Evolutionary conservation across 495 filamentous ascomycete species (phyloP), one percentile per base, ranked within the genome.

Genomic region (Cladorrhinum samala): DNA sequence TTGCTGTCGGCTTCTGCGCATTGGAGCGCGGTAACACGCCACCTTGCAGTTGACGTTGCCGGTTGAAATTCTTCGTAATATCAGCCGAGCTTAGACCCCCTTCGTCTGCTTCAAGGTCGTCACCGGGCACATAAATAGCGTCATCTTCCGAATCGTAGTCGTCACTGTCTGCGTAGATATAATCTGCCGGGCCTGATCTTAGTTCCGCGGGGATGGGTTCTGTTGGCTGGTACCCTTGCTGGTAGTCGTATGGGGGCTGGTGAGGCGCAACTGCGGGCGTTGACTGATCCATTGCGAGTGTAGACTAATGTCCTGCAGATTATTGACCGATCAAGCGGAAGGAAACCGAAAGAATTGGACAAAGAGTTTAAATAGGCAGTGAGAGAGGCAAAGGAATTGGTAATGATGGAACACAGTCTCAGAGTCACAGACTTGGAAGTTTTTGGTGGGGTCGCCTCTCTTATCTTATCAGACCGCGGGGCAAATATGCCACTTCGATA

Each of bases 11-110:
- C 62, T 89, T 92, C 63, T 95, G 89, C 2, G 83, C 76, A 60
- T 95, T 95, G 49, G 83, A 82, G 66, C 87, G 87, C n/a, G 83
- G 83, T 20, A 78, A 73, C 3, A 77, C 73, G 50, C 70, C 23
- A 52, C n/a, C 45, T 57, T 81, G 76, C 49, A 72, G 72, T 63
- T 66, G 83, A 68, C 82, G 77, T 63, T 93, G 89, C 51, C 91
- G 88, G 67, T 96, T 98, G 74, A 95, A 96, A 21, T 83, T 81
- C 69, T 95, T 94, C 37, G 90, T 89, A 39, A 90, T 80, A 65
- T 96, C 88, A 33, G 75, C 69, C 50, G 87, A 82, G 1, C 82
- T 80, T 42, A 77, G 74, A 36, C 84, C 79, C 4, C 82, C 62
- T 46, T 81, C 77, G n/a, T 80, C 72, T 18, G 81, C 74, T 2